Evolutionary conservation across 306 rosid species (phyloP), one percentile per base, ranked within the genome.

Genomic region (Sesbania bispinosa): DNA sequence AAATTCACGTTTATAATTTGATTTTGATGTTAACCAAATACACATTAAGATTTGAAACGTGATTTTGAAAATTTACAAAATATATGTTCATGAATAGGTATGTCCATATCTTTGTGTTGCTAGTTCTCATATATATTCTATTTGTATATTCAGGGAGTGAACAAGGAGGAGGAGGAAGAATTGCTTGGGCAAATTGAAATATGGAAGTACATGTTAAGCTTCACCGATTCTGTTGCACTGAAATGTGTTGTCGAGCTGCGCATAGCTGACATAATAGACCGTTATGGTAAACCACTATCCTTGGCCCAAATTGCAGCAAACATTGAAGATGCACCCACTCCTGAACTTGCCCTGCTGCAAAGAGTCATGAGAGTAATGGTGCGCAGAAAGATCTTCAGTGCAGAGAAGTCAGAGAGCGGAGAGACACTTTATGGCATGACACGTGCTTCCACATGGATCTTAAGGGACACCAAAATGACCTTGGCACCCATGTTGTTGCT

Each of bases 321-420:
- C 71, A 61, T 84, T 0, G 79, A 46, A 1, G 76, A 77, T 2
- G 82, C 88, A 14, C 78, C 85, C 3, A 32, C 75, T n/a, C 88
- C 85, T 1, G 82, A 84, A 2, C 4, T 35, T 6, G 3, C 58
- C 6, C 33, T 80, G 1, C 81, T 84, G 10, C 7, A 41, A 0
- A 70, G 83, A 11, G 10, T 84, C 29, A 73, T 84, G 85, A 58
- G 83, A 50, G 80, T 84, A 4, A 62, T 84, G 6, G 83, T 80
- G 2, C 82, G 85, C 9, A 51, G 67, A 36, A 80, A 80, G 16
- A 77, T 84, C 61, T 84, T 84, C 81, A 58, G 76, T 14, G 39
- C 75, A 0, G 81, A 47, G 0, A 41, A 77, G 23, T 55, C 81
- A 1, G 78, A 73, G 3, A 14, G 11, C 0, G 80, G 81, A 5